Conservation (phyloP, 2,329 filamentous ascomycete species). For the Fusarium sp. region DNA sequence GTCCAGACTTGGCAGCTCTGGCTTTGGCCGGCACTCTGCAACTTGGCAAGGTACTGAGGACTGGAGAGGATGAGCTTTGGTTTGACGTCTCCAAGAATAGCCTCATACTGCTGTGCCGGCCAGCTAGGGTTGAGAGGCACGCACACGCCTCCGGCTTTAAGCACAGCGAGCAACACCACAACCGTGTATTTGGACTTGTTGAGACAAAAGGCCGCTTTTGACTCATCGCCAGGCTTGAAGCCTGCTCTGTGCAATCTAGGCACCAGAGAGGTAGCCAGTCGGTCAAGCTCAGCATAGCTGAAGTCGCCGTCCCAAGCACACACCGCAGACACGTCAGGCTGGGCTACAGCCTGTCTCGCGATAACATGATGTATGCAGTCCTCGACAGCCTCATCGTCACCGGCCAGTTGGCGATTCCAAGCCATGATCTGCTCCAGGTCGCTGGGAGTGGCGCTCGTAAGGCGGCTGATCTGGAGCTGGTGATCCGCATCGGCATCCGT, state of each 20-base stretch:
- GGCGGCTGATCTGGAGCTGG: constrained; percentile 11
- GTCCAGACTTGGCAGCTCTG: constrained; percentile 10
- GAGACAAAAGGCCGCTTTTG: constrained; percentile 12
- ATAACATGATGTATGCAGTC: constrained; percentile 17
- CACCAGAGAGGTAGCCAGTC: constrained; percentile 11
- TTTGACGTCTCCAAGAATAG: constrained; percentile 10
- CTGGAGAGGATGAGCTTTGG: constrained; percentile 15
- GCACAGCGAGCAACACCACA: constrained; percentile 11
- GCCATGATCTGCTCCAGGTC: constrained; percentile 13
- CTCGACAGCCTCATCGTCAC: constrained; percentile 8
- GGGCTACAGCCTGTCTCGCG: constrained; percentile 9
- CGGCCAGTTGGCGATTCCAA: constrained; percentile 10
- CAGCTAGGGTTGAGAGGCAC: constrained; percentile 13
- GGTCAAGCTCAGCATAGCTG: constrained; percentile 13
- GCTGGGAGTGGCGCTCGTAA: constrained; percentile 7
- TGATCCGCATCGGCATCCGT: constrained; percentile 14
- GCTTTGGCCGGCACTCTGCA: constrained; percentile 2
- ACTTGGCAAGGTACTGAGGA: constrained; percentile 12
- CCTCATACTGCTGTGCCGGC: constrained; percentile 10
- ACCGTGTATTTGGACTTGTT: constrained; percentile 12
- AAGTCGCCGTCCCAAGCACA: constrained; percentile 13
- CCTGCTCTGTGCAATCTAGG: constrained; percentile 7
- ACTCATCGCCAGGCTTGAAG: constrained; percentile 10
- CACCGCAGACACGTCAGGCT: constrained; percentile 12
- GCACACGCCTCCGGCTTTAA: constrained; percentile 15